These are phyloP conservation scores for Carnegiea gigantea DNA, from an alignment of 179 eudicot species.

Conservation along the genomic window DNA sequence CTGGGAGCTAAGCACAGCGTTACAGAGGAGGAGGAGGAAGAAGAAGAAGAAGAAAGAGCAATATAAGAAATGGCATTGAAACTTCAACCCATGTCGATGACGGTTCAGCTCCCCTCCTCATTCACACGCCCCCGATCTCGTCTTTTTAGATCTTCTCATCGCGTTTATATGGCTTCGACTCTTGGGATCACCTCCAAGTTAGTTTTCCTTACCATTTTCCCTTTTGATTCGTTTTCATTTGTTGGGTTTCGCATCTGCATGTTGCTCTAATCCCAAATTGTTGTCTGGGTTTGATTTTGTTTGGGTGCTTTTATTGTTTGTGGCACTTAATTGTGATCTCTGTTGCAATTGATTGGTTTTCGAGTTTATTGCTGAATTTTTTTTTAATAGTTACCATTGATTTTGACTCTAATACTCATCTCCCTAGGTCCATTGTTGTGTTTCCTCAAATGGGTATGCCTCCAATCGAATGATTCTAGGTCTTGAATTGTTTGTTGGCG, in stretches of 20 bases:
- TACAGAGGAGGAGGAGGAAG: neutral
- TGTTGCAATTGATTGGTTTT: neutral
- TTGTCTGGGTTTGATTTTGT: neutral
- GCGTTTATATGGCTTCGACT: constrained; percentile 64
- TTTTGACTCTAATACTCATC: too few species aligned
- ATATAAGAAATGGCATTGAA: constrained; percentile 49
- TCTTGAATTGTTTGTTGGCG: too few species aligned
- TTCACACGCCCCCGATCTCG: constrained; percentile 31
- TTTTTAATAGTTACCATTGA: too few species aligned
- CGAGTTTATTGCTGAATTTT: neutral
- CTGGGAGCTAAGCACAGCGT: neutral
- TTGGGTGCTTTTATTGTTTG: neutral
- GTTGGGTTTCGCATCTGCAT: neutral
- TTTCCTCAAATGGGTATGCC: too few species aligned
- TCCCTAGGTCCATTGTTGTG: too few species aligned
- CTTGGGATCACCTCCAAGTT: constrained; percentile 45
- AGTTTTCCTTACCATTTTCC: constrained; percentile 15
- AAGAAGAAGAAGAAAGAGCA: neutral
- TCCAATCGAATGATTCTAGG: too few species aligned
- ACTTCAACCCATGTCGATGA: constrained; percentile 29
- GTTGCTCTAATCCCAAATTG: neutral
- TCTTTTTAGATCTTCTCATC: constrained; percentile 45
- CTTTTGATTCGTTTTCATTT: neutral
- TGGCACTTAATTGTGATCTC: neutral
- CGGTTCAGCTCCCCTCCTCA: constrained; percentile 31